Evolutionary conservation across 208 protist species (phyloP), one percentile per base, ranked within the genome.

Genomic region (Trichomonas tenax): DNA sequence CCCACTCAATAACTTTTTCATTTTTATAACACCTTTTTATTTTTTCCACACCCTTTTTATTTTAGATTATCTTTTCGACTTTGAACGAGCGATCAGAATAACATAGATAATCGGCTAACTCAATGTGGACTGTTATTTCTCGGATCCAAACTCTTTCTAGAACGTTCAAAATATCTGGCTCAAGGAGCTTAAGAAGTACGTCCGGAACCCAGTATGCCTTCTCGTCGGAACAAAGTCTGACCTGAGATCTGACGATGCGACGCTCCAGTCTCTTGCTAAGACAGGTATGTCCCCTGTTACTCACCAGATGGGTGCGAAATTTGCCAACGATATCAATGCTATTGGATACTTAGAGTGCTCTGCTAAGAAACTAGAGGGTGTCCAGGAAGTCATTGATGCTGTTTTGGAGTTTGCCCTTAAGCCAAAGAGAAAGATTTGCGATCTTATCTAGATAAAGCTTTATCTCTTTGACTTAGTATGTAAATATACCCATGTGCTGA

Each of bases 141-240:
- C 97, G 51, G 96, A 95, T 34, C 97, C 96, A 31, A 58, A 96
- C 17, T 98, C 97, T 44, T 97, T 98, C 72, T 96, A 97, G 17
- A 98, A 98, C 96, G 97, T 98, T 34, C 63, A 96, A 26, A 63
- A 72, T 17, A 98, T 98, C 95, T 98, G 97, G 97, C 95, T 95
- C 15, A 81, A 82, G 23, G 97, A 97, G 45, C 89, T 97, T 36
- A 96, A 96, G 48, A 88, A 97, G 34, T 48, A 97, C 63, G 34
- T 49, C 15, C 41, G 51, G n/a, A 44, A 93, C 17, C 86, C 97
- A 11, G 98, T 98, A 14, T 97, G 98, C 51, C 97, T 99, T 45
- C 96, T 99, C 0, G 98, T 99, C 0, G 98, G 98, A 36, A 98
- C 98, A 21, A 99, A 99, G 97, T 46, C 97, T 11, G 98, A 99